Base-by-base conservation (phyloP, 805 yeast genomes). In the Yarrowia divulgata region DNA sequence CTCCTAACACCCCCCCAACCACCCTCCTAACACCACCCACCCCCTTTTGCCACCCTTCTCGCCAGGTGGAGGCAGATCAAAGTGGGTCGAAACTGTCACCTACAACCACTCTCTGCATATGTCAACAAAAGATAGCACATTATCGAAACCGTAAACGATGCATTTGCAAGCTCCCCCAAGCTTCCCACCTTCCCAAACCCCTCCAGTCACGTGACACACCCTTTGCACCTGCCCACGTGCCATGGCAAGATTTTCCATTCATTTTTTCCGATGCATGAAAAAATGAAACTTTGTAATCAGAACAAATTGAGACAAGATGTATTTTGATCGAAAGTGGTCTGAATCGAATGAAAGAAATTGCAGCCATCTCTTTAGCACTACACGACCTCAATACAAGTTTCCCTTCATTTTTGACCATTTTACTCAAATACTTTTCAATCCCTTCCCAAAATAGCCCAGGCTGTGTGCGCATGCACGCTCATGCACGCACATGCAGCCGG, bases 41-140 rank as follows among this genome's bases (percentile, higher is more conserved):
- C 12, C 48, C 48, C 13, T 0, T 29, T 29, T 7, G 5, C 19
- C 23, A n/a, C 45, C 10, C 19, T 16, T 16, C 19, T 42, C 10
- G 9, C n/a, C 45, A 42, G 19, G 45, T 42, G 45, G 45, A 42
- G 45, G 45, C 45, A 42, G 45, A 42, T 42, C 45, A 42, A 40
- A 42, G 48, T 43, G 48, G 48, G 23, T 40, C 43, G 4, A 23
- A 23, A 23, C 29, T 23, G 29, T 23, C 29, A 23, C 4, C 29
- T 4, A 23, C 29, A n/a, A n/a, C n/a, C n/a, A n/a, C 4, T 23
- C 29, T 23, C 29, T 23, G 3, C 29, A 23, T n/a, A n/a, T n/a
- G n/a, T n/a, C n/a, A n/a, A n/a, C n/a, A n/a, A n/a, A 23, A 23
- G 8, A 3, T 16, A n/a, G n/a, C n/a, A n/a, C n/a, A n/a, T n/a